Percentiles rank a stretch among this genome's conserved stretches.
Conservation (phyloP, 345 rosid species). For the Salix suchowensis region DNA sequence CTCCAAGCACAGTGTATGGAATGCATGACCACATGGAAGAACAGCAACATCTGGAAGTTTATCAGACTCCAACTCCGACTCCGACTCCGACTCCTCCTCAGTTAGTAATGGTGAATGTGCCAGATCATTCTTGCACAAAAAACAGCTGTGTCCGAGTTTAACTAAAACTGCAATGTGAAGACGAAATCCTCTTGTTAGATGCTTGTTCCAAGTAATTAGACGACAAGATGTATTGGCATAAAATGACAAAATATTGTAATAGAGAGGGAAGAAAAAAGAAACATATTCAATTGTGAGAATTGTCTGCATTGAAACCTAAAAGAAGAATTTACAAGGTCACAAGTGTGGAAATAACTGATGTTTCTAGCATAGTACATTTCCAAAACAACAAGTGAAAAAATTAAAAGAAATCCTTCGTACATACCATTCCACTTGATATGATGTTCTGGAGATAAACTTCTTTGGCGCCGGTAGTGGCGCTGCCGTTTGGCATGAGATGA, state of each 20-base stretch:
- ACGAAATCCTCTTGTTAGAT: neutral
- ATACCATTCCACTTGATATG: neutral
- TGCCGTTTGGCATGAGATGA: neutral
- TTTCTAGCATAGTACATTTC: neutral
- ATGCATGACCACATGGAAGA: constrained; percentile 45
- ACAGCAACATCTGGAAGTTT: constrained; percentile 31
- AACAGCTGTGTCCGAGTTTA: constrained; percentile 27
- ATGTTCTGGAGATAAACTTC: neutral
- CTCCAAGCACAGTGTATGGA: constrained; percentile 40
- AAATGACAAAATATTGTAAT: neutral
- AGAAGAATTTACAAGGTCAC: neutral
- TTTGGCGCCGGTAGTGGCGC: neutral
- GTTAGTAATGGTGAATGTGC: constrained; percentile 17
- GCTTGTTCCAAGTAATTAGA: neutral
- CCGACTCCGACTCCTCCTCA: neutral
- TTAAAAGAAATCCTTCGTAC: neutral
- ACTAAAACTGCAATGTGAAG: neutral
- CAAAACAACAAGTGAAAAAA: neutral
- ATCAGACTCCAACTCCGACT: constrained; percentile 16
- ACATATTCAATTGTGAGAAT: neutral
- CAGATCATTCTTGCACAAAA: constrained; percentile 41
- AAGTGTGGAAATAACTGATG: neutral
- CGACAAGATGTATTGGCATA: neutral
- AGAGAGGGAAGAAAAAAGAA: neutral
- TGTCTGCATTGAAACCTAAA: neutral